Evolutionary conservation across 148 eudicot species (phyloP).

Genomic region (Rhododendron ovatum): DNA sequence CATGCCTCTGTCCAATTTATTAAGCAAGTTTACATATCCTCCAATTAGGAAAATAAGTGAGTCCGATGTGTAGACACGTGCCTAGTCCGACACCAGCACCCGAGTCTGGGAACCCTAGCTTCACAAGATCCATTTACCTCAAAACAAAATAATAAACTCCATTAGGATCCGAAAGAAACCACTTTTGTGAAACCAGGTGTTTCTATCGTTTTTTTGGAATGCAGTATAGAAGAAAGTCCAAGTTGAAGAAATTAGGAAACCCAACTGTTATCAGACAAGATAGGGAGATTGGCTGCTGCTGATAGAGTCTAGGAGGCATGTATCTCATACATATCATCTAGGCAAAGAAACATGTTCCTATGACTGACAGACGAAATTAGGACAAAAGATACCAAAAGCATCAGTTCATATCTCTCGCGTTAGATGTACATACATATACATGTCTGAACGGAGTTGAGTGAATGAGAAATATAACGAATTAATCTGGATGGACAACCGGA

Average conservation of each 20-base stretch:
- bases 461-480: neutral
- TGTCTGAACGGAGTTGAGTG: neutral
- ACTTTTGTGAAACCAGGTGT: neutral
- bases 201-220: neutral
- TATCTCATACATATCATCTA: neutral
- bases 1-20: neutral
- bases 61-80: neutral
- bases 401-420: neutral
- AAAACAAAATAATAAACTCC: neutral
- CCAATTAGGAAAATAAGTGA: neutral
- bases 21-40: neutral
- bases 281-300: neutral
- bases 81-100: neutral
- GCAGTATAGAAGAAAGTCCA: neutral
- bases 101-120: neutral
- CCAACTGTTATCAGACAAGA: neutral
- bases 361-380: neutral
- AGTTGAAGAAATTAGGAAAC: neutral
- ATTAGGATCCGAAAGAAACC: neutral
- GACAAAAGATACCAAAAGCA: neutral
- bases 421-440: neutral
- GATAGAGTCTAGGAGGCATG: neutral
- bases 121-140: neutral
- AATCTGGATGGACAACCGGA: neutral
- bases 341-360: slow-evolving; percentile 6